These are phyloP conservation scores for Fusarium sp. DNA, from an alignment of 2,329 filamentous ascomycete genomes.

Conservation along the genomic window DNA sequence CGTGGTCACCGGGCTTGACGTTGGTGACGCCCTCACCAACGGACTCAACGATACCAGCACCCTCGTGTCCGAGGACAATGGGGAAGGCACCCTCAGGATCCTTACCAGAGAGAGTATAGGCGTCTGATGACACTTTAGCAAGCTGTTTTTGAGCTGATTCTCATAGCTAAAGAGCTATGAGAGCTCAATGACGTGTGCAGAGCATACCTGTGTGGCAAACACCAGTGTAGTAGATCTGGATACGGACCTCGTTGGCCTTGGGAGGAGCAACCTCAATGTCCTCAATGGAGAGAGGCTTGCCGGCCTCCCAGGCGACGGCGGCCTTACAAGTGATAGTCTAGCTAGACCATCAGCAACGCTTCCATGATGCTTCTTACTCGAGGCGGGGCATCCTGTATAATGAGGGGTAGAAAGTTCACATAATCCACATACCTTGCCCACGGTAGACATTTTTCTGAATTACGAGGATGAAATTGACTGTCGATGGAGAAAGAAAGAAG, in stretches of 20 bases:
- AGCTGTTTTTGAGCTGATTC: neutral
- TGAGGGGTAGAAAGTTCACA: conserved; percentile 34
- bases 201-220: conserved; percentile 93
- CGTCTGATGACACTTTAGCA: conserved; percentile 67
- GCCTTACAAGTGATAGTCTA: conserved; percentile 97
- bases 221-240: conserved; percentile 96
- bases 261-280: conserved; percentile 93
- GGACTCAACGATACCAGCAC: conserved; percentile 91
- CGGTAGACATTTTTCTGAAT: conserved; percentile 60
- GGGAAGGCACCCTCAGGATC: conserved; percentile 96
- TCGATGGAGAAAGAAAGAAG: conserved; percentile 27
- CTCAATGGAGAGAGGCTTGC: conserved; percentile 88
- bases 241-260: conserved; percentile 92
- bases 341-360: conserved; percentile 36
- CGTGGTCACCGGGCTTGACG: conserved; percentile 93
- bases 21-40: conserved; percentile 94
- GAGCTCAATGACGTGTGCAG: conserved; percentile 19
- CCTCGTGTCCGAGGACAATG: conserved; percentile 89
- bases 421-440: conserved; percentile 61
- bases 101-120: conserved; percentile 95
- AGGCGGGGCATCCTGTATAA: conserved; percentile 42
- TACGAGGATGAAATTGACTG: conserved; percentile 30
- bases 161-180: neutral
- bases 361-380: conserved; percentile 18
- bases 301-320: conserved; percentile 96